These are phyloP conservation scores for Daldinia eschscholtzii DNA, from an alignment of 2,329 filamentous ascomycete genomes.

Conservation along the genomic window DNA sequence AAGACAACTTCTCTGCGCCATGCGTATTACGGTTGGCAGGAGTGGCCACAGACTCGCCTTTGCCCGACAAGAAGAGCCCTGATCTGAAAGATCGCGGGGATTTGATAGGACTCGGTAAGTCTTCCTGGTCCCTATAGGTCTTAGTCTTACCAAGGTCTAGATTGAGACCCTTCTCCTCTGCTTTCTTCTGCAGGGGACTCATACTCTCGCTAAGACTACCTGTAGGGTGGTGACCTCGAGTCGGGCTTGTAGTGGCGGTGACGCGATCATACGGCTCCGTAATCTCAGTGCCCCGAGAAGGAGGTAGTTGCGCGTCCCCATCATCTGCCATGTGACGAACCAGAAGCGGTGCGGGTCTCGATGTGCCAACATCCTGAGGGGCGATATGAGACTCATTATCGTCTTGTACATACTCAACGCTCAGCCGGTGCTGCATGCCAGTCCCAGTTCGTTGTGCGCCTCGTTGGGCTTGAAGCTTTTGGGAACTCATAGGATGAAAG, in stretches of 20 bases:
- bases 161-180: conserved; percentile 61
- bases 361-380: conserved; percentile 70
- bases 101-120: conserved; percentile 71
- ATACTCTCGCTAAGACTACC: conserved; percentile 82
- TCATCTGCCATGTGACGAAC: conserved; percentile 56
- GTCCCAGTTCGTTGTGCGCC: conserved; percentile 65
- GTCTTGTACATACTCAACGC: conserved; percentile 50
- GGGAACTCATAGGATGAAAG: conserved; percentile 96
- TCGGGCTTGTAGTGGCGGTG: conserved; percentile 81
- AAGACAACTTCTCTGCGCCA: conserved; percentile 86
- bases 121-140: conserved; percentile 66
- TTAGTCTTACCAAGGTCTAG: conserved; percentile 71
- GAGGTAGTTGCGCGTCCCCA: conserved; percentile 69
- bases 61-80: conserved; percentile 75
- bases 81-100: conserved; percentile 83
- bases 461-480: conserved; percentile 91
- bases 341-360: conserved; percentile 52
- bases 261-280: conserved; percentile 80
- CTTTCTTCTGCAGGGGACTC: conserved; percentile 74
- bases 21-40: conserved; percentile 69
- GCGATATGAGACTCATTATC: conserved; percentile 62
- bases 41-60: conserved; percentile 63
- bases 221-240: conserved; percentile 66
- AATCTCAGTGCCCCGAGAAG: conserved; percentile 83
- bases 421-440: conserved; percentile 55